Percentiles rank a stretch among this genome's conserved stretches.
phyloP scores from a whole-genome alignment of 169 alveolate genomes.

The Hepatocystis sp. region DNA sequence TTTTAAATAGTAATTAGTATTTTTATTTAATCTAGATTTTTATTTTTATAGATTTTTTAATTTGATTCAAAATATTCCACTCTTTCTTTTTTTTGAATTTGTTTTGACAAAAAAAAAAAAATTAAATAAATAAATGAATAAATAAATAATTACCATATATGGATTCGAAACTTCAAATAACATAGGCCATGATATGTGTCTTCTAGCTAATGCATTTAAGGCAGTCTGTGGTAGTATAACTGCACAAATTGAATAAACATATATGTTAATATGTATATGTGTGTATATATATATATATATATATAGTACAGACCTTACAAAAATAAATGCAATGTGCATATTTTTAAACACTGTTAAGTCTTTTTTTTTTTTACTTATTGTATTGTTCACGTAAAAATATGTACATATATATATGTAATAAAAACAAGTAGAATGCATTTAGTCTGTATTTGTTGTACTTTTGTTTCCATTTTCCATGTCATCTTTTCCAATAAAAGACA shows the following conservation, averaged over 20 bases:
- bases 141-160: slow-evolving; percentile 23
- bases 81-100: neutral
- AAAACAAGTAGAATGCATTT: too few species aligned
- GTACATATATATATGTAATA: neutral
- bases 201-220: slow-evolving; percentile 87
- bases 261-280: too few species aligned
- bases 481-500: slow-evolving; percentile 89
- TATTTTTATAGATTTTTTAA: too few species aligned
- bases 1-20: too few species aligned
- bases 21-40: too few species aligned
- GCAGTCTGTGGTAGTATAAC: slow-evolving; percentile 89
- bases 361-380: too few species aligned
- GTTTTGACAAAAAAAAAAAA: slow-evolving; percentile 1
- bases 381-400: neutral
- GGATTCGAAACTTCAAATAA: slow-evolving; percentile 87
- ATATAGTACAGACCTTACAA: neutral
- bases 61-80: too few species aligned
- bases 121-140: too few species aligned
- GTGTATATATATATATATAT: too few species aligned
- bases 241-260: slow-evolving; percentile 7
- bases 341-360: neutral
- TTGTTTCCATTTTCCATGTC: slow-evolving; percentile 90
- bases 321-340: too few species aligned
- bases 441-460: too few species aligned
- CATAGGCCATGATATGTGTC: slow-evolving; percentile 92